Evolutionary conservation across 345 rosid species (phyloP).

Genomic region (Eucalyptus pauciflora): DNA sequence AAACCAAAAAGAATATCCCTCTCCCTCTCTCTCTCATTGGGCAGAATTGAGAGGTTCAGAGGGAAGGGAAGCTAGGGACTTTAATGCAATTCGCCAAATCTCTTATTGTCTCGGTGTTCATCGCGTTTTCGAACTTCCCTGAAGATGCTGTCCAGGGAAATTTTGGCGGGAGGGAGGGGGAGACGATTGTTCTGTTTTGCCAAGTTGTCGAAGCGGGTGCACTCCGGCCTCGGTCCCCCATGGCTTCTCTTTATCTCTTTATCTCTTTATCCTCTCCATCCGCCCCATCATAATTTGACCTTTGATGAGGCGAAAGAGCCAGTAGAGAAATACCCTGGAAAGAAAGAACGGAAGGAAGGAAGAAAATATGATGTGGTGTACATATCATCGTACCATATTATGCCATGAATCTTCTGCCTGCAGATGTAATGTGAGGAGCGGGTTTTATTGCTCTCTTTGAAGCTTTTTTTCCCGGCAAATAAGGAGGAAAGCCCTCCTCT

Average conservation of each 20-base stretch:
- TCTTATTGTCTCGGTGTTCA: background rate
- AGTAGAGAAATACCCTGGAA: background rate
- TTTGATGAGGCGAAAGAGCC: background rate
- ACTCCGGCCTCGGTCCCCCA: background rate
- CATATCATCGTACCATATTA: slow-evolving; percentile 8
- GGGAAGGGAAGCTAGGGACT: background rate
- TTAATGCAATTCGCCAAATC: background rate
- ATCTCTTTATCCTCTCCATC: background rate
- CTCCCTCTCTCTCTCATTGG: background rate
- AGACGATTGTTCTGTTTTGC: background rate
- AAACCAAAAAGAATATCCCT: background rate
- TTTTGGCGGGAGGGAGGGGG: background rate
- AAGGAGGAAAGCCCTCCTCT: background rate
- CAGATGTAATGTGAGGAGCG: background rate
- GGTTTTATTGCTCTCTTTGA: background rate
- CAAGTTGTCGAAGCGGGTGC: background rate
- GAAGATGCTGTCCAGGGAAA: background rate
- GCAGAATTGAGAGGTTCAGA: background rate
- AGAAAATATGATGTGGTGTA: slow-evolving; percentile 9
- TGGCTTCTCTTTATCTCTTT: background rate
- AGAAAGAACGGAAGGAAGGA: background rate
- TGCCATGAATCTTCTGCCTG: background rate
- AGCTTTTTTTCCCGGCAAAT: background rate
- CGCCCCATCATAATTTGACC: background rate
- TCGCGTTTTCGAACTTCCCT: background rate